These are phyloP conservation scores for Penicillium parvum DNA, from an alignment of 495 filamentous ascomycete species.

Conservation along the genomic window DNA sequence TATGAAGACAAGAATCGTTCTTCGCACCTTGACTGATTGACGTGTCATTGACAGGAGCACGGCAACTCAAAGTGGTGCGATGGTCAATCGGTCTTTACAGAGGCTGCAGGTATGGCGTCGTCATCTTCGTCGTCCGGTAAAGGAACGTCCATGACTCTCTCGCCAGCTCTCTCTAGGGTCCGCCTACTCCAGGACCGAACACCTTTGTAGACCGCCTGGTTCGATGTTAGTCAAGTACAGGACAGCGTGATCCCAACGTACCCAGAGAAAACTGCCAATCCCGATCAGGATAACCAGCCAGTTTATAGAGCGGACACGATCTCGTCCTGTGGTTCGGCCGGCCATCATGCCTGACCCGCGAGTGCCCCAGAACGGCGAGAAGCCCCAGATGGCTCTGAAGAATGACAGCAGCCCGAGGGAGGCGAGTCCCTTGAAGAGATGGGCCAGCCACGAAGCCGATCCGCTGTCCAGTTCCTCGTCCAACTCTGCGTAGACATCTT, in stretches of 20 bases:
- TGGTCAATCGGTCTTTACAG: not conserved
- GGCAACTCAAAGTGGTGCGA: conserved; percentile 95
- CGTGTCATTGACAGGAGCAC: conserved; percentile 70
- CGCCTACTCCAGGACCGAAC: conserved; percentile 66
- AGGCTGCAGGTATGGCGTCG: conserved; percentile 27
- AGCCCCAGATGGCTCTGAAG: conserved; percentile 68
- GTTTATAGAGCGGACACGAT: conserved; percentile 63
- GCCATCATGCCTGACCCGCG: not conserved
- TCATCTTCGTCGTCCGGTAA: conserved; percentile 69
- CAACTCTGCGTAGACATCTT: conserved; percentile 35
- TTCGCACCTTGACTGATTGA: conserved; percentile 95
- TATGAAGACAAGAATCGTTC: conserved; percentile 51
- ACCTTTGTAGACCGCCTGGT: conserved; percentile 73
- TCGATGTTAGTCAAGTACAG: conserved; percentile 16
- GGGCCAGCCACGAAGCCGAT: conserved; percentile 61
- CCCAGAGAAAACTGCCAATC: conserved; percentile 73
- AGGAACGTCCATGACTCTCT: conserved; percentile 77
- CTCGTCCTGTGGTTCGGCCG: conserved; percentile 11
- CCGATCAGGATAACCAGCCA: conserved; percentile 77
- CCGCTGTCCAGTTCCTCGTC: conserved; percentile 24
- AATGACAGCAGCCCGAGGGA: conserved; percentile 83
- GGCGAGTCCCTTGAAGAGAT: conserved; percentile 84
- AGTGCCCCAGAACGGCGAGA: conserved; percentile 58
- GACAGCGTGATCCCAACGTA: conserved; percentile 42
- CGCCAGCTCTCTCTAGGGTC: conserved; percentile 69